A percentile compares a stretch with the other conserved stretches of the same genome.
Conservation (phyloP, 768 basidiomycete genomes). For the Roridomyces roridus region DNA sequence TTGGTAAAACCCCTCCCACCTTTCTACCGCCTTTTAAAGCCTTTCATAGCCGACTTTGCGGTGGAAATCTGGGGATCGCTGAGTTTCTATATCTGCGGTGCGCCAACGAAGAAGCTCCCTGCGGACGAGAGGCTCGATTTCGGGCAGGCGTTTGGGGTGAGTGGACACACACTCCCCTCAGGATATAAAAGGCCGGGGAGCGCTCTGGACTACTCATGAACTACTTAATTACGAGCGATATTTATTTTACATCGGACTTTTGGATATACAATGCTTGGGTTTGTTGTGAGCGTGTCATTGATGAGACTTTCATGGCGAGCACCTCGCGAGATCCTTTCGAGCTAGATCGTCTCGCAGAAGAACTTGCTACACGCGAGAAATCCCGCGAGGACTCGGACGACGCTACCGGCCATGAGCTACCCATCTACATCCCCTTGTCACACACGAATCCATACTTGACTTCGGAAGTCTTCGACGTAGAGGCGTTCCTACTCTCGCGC, state of each 20-base stretch:
- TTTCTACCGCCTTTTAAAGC: background rate
- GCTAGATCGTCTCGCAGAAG: conserved; percentile 75
- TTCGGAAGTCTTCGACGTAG: conserved; percentile 75
- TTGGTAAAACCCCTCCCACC: conserved; percentile 25
- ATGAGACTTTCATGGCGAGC: background rate
- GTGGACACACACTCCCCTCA: background rate
- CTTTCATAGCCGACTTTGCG: conserved; percentile 54
- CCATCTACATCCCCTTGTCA: conserved; percentile 73
- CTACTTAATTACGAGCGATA: background rate
- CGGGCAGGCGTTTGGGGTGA: conserved; percentile 29
- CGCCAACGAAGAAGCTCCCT: background rate
- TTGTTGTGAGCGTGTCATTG: background rate
- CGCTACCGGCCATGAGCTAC: conserved; percentile 53
- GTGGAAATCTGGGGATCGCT: conserved; percentile 59
- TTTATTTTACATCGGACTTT: too few relatives aligned
- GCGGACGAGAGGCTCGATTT: conserved; percentile 22
- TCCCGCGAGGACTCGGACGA: conserved; percentile 7
- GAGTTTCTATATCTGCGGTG: conserved; percentile 50
- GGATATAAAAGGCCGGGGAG: background rate
- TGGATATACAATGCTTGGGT: too few relatives aligned
- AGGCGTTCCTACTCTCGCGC: conserved; percentile 87
- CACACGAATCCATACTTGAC: conserved; percentile 80
- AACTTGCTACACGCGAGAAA: conserved; percentile 63
- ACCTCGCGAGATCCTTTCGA: conserved; percentile 60
- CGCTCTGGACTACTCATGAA: background rate